Base-by-base conservation (phyloP, 805 yeast species). In the Starmerella kuoi region DNA sequence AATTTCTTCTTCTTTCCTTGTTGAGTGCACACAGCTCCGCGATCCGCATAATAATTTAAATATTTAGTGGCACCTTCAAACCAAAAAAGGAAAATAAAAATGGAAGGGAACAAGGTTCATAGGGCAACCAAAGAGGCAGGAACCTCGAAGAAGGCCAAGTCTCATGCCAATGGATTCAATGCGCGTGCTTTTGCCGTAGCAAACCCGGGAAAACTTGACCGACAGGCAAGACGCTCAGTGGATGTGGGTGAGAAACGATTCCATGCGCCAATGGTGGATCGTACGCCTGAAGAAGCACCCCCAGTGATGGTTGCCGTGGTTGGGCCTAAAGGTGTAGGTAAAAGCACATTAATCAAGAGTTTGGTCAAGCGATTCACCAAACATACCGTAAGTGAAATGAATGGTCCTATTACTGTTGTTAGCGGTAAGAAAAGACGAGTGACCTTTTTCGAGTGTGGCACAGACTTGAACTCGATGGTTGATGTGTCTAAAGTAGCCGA, bases 261-360 rank as follows among this genome's bases (percentile, higher is more conserved):
- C 57, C 97, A 91, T 67, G 96, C 87, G 18, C 97, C 98, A 14
- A 87, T 91, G 96, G 80, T 91, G 38, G 94, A 91, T 60, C 70
- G 97, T 53, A 86, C 96, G 0, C 96, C 97, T 0, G 97, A 88
- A 44, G 95, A 88, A 56, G 95, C 97, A 3, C 96, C 96, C 18
- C 99, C 99, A 32, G 79, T 91, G 19, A 77, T 91, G 43, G 85
- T 91, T 20, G 95, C 95, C 0, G 94, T 91, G 6, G 95, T 91
- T 11, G 99, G 99, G 0, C 99, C 99, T 11, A 94, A 95, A 8
- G 99, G 99, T 14, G 91, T 97, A 0, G 99, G 99, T 50, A 91
- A 91, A 59, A 76, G 96, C 14, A 88, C 97, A 0, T 68, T 91
- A 55, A 84, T 91, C 55, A 79, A 85, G 59, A 85, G 96, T 5